Conservation (phyloP, 768 basidiomycete species). For the Crassisporium funariophilum region DNA sequence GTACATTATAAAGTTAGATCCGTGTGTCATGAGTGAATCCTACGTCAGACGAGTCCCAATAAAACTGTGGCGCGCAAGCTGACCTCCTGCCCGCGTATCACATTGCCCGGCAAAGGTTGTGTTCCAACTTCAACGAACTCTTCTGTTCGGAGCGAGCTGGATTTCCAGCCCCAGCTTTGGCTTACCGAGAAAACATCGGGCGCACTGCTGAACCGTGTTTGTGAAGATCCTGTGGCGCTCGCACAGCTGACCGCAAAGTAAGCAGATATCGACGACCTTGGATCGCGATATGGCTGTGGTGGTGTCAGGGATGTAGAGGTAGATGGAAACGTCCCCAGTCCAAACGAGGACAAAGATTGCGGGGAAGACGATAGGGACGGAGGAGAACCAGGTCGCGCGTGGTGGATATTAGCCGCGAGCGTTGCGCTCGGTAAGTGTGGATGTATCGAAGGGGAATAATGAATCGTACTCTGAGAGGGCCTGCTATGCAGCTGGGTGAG, state of each 20-base stretch:
- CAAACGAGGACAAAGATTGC: constrained; percentile 16
- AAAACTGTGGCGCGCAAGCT: constrained; percentile 82
- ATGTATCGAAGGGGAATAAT: constrained; percentile 48
- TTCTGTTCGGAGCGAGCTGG: constrained; percentile 50
- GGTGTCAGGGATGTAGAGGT: constrained; percentile 39
- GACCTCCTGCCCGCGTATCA: constrained; percentile 41
- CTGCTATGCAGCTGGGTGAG: constrained; percentile 19
- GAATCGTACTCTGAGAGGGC: constrained; percentile 34
- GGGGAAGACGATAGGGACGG: constrained; percentile 25
- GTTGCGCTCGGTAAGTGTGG: constrained; percentile 48
- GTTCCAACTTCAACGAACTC: constrained; percentile 47
- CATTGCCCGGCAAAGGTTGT: constrained; percentile 20
- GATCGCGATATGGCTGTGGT: constrained; percentile 73
- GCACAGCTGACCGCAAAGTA: constrained; percentile 87
- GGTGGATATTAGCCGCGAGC: constrained; percentile 19
- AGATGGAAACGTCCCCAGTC: too few species aligned
- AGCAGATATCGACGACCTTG: constrained; percentile 67
- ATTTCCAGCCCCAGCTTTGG: constrained; percentile 96
- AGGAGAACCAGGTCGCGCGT: constrained; percentile 21
- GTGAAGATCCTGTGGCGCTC: constrained; percentile 75
- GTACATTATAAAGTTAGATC: too few species aligned
- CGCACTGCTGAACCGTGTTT: constrained; percentile 82
- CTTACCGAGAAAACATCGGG: constrained; percentile 84
- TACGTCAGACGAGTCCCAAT: constrained; percentile 68
- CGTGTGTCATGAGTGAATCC: too few species aligned